These are phyloP conservation scores for Penicillium canescens DNA, from an alignment of 495 filamentous ascomycete genomes.

Conservation along the genomic window DNA sequence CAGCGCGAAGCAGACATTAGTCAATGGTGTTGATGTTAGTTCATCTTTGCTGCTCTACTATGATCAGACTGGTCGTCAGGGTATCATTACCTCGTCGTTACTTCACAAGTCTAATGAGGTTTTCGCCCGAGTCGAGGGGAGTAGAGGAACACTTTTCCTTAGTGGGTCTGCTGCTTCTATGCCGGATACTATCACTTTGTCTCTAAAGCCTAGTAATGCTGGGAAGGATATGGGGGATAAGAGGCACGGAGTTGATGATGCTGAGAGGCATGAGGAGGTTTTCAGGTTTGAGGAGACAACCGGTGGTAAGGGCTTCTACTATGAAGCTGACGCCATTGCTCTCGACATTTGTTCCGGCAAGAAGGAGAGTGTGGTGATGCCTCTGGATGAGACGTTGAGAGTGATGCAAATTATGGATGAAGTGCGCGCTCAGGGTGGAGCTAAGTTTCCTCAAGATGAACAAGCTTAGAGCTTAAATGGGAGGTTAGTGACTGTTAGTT, in stretches of 20 bases:
- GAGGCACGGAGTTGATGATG: not conserved
- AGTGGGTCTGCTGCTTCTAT: not conserved
- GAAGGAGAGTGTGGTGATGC: not conserved
- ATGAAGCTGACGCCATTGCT: conserved; percentile 4
- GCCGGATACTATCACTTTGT: not conserved
- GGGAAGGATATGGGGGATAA: not conserved
- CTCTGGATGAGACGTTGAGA: conserved; percentile 2
- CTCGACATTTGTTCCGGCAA: conserved; percentile 4
- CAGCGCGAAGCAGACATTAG: not conserved
- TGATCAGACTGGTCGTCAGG: not conserved
- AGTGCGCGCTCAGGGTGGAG: conserved; percentile 2
- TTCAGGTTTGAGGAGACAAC: not conserved
- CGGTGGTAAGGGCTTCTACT: not conserved
- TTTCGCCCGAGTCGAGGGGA: conserved; percentile 1
- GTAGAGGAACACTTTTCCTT: not conserved
- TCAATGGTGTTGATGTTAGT: not conserved
- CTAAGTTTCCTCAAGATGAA: not conserved
- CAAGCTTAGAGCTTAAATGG: too few relatives aligned
- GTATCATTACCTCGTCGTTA: not conserved
- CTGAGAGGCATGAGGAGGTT: not conserved
- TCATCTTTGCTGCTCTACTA: not conserved
- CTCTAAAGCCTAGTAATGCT: not conserved
- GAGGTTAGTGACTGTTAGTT: too few relatives aligned
- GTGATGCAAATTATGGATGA: conserved; percentile 2
- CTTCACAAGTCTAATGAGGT: not conserved